Evolutionary conservation across 768 basidiomycete species (phyloP), one percentile per base, ranked within the genome.

Genomic region (Gloeostereum incarnatum): DNA sequence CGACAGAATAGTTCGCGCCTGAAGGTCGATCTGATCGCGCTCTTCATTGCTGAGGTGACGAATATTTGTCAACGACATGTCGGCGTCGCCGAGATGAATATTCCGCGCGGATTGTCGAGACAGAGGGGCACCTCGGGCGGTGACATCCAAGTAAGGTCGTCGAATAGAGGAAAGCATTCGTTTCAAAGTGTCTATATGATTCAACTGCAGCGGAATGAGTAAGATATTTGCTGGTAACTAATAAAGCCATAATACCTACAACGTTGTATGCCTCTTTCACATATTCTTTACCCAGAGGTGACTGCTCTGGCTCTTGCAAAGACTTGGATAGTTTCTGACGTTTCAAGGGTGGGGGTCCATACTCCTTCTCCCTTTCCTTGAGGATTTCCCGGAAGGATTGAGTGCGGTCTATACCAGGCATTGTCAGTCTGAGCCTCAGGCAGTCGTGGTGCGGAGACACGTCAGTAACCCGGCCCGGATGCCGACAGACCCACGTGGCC

Each of bases 1-100:
- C 35, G 79, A 73, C 35, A 98, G 66, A 39, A 96, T 82, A 49
- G 90, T 72, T 47, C 85, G 81, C 22, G 89, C 84, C 54, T 94
- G 86, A 43, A 92, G 62, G 68, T 99, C 96, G 38, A 99, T 87
- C 61, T 96, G 90, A 60, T 97, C 93, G 44, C 93, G 71, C 57
- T 99, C 93, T 45, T 88, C 78, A 53, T 97, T 92, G 6, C 78
- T 78, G 5, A 99, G 71, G 50, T 81, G 65, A 44, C 73, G 75
- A 36, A 88, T 65, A 37, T 71, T 71, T 13, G 68, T 57, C 83
- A 82, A 87, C 31, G 67, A 62, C 43, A 68, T 61, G 42, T 66
- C 59, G 33, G 70, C 54, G 37, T 62, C 62, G 32, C 51, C 59
- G 9, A 86, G 51, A 60, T 88, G 80, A 39, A 86, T 59, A 31